phyloP scores from a whole-genome alignment of 805 yeast genomes.

The Yarrowia sp. region DNA sequence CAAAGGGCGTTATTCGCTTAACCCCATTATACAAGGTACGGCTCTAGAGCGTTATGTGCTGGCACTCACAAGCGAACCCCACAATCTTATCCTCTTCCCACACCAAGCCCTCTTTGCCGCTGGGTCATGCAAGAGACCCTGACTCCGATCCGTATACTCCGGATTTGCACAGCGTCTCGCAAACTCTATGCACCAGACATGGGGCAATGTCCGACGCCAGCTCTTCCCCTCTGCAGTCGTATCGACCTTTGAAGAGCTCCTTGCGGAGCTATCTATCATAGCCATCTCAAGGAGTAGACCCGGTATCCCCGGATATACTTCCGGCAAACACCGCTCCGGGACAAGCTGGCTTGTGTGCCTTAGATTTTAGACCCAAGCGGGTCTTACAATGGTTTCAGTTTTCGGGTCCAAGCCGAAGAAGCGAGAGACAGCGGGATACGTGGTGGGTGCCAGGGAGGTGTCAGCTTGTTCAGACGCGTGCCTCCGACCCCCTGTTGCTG shows the following conservation, averaged over 20 bases:
- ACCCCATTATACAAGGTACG: neutral
- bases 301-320: neutral
- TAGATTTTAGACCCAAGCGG: neutral
- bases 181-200: too few species aligned
- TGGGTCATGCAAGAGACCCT: neutral
- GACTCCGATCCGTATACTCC: neutral
- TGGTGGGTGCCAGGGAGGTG: too few species aligned
- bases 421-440: neutral
- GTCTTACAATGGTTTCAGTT: neutral
- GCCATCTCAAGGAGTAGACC: too few species aligned
- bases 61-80: constrained; percentile 7
- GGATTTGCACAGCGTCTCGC: neutral
- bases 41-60: neutral
- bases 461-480: too few species aligned
- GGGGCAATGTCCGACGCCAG: too few species aligned
- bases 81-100: neutral
- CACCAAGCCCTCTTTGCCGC: neutral
- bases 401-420: neutral
- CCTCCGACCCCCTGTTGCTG: neutral
- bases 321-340: neutral
- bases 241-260: too few species aligned
- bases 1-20: neutral
- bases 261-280: neutral
- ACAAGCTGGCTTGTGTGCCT: neutral
- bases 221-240: too few species aligned